Evolutionary conservation across 78 protist genomes (phyloP).

Genomic region (Dictyostelium capitatum): DNA sequence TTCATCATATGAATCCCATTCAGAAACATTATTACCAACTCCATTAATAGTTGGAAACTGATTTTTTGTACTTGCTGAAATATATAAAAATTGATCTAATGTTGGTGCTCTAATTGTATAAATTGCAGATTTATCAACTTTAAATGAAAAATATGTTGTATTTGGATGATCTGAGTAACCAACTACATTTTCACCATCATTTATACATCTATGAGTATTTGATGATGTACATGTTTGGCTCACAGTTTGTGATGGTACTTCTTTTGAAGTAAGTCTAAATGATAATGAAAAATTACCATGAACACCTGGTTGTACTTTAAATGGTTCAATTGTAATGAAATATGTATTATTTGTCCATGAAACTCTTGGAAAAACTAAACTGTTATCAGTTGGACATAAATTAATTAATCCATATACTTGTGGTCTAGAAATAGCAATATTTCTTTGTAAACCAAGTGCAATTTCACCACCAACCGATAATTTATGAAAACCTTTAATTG

Average conservation of each 20-base stretch:
- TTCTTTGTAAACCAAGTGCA: background rate
- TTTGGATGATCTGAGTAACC: background rate
- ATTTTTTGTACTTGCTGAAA: background rate
- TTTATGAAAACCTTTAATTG: background rate
- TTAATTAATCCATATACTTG: background rate
- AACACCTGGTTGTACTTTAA: too few relatives aligned
- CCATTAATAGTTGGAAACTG: background rate
- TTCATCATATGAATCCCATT: background rate
- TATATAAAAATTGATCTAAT: background rate
- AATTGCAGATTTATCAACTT: background rate
- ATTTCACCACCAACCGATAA: background rate
- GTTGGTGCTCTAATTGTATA: conserved; percentile 29
- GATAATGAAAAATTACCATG: background rate
- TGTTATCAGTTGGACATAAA: conserved; percentile 69
- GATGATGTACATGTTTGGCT: background rate
- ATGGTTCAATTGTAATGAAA: conserved; percentile 10
- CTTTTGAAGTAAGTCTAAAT: background rate
- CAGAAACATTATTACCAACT: background rate
- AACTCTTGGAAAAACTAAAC: background rate
- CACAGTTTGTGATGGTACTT: background rate
- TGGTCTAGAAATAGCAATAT: background rate
- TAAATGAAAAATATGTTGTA: background rate
- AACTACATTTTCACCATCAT: conserved; percentile 29
- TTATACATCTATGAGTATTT: conserved; percentile 28
- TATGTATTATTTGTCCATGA: conserved; percentile 41